Evolutionary conservation across 495 filamentous ascomycete species (phyloP).

Genomic region (Alectoria sarmentosa): DNA sequence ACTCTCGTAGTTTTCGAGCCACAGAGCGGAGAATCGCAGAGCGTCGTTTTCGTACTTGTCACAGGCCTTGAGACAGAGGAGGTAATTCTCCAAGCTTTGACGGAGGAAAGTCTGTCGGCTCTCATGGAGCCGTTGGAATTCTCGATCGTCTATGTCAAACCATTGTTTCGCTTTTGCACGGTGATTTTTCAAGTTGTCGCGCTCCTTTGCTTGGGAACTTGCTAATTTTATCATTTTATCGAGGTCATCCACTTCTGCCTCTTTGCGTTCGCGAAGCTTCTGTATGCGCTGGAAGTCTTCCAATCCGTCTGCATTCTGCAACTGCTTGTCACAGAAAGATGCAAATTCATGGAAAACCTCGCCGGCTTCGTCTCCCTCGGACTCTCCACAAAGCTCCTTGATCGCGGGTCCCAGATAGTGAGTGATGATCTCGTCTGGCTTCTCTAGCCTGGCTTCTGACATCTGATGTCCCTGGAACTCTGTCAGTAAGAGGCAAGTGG

Average conservation of each 20-base stretch:
- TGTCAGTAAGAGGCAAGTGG: conserved; percentile 20
- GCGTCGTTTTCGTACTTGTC: conserved; percentile 85
- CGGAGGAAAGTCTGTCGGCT: conserved; percentile 74
- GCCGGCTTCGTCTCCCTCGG: conserved; percentile 66
- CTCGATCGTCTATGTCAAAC: conserved; percentile 81
- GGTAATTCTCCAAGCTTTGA: conserved; percentile 90
- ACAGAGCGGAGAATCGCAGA: conserved; percentile 90
- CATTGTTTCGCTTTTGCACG: conserved; percentile 69
- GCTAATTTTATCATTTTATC: conserved; percentile 47
- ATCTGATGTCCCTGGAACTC: conserved; percentile 62
- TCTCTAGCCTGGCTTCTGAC: conserved; percentile 87
- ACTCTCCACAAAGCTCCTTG: conserved; percentile 64
- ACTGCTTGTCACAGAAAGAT: conserved; percentile 86
- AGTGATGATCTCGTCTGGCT: conserved; percentile 80
- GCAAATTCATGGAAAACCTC: conserved; percentile 93
- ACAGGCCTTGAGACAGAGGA: conserved; percentile 72
- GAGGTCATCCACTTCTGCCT: conserved; percentile 64
- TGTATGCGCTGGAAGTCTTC: conserved; percentile 81
- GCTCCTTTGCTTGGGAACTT: conserved; percentile 40
- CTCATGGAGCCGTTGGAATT: conserved; percentile 68
- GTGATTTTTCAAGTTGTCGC: conserved; percentile 40
- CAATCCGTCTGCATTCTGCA: conserved; percentile 72
- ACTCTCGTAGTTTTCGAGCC: conserved; percentile 75
- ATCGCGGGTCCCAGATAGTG: conserved; percentile 78
- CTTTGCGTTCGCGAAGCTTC: conserved; percentile 73